Percentiles rank a stretch among this genome's conserved stretches.
Evolutionary conservation across 441 rosid species (phyloP).

Genomic region (Erodium moschatum): DNA sequence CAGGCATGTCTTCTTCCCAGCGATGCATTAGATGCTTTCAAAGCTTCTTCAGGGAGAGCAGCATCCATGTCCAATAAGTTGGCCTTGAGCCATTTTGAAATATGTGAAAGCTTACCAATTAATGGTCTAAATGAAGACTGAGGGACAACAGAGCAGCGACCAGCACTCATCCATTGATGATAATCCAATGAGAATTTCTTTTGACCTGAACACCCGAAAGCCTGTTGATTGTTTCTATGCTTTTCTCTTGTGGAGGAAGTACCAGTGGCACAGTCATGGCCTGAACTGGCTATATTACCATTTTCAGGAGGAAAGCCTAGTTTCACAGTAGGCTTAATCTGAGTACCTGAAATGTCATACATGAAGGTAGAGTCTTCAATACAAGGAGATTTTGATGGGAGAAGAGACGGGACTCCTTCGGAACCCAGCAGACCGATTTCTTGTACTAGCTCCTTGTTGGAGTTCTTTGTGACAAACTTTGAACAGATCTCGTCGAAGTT

Average conservation of each 20-base stretch:
- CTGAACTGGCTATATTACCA: conserved; percentile 27
- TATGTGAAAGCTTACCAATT: conserved; percentile 44
- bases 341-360: conserved; percentile 26
- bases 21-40: conserved; percentile 60
- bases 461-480: conserved; percentile 70
- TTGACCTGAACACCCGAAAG: conserved; percentile 33
- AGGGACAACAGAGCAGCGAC: conserved; percentile 57
- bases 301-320: conserved; percentile 24
- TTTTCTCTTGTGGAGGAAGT: conserved; percentile 25
- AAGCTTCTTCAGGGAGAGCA: conserved; percentile 66
- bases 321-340: conserved; percentile 26
- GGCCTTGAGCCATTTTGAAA: conserved; percentile 54
- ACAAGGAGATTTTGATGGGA: conserved; percentile 42
- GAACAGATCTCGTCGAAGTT: conserved; percentile 61
- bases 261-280: conserved; percentile 28
- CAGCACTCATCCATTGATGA: background rate
- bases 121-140: conserved; percentile 67
- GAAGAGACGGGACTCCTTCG: conserved; percentile 58
- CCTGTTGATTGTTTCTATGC: conserved; percentile 24
- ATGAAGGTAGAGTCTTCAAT: conserved; percentile 44
- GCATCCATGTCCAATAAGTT: conserved; percentile 92
- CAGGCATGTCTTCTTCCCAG: conserved; percentile 65
- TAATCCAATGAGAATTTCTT: conserved; percentile 29
- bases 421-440: conserved; percentile 84
- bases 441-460: conserved; percentile 71